phyloP scores from a whole-genome alignment of 2,329 filamentous ascomycete genomes.

The Torrubiellomyces zombiae region DNA sequence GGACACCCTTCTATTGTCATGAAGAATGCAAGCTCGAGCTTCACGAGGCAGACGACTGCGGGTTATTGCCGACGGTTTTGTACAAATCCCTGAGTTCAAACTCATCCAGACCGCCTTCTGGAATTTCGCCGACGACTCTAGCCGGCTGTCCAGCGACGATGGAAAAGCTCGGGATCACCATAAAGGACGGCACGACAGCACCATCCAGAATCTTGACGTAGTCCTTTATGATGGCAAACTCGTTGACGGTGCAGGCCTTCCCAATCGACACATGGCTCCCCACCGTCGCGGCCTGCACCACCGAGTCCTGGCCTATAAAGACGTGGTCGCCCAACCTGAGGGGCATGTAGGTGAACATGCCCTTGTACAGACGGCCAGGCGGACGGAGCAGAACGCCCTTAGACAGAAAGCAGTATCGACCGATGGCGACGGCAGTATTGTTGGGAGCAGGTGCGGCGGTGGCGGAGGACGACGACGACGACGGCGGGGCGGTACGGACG shows the following conservation, averaged over 20 bases:
- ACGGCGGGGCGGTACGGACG: slow-evolving; percentile 35
- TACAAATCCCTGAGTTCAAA: slow-evolving; percentile 50
- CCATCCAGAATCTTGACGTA: slow-evolving; percentile 78
- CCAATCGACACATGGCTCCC: slow-evolving; percentile 80
- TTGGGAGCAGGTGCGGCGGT: slow-evolving; percentile 24
- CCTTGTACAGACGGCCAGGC: slow-evolving; percentile 67
- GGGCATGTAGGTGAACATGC: slow-evolving; percentile 66
- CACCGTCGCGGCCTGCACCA: slow-evolving; percentile 71
- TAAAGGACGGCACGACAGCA: slow-evolving; percentile 67
- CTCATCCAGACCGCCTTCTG: slow-evolving; percentile 49
- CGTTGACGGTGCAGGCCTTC: slow-evolving; percentile 57
- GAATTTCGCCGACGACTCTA: slow-evolving; percentile 64
- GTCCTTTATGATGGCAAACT: slow-evolving; percentile 86
- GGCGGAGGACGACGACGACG: slow-evolving; percentile 20
- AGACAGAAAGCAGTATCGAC: slow-evolving; percentile 79
- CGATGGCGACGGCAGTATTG: slow-evolving; percentile 66
- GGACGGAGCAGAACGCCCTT: slow-evolving; percentile 65
- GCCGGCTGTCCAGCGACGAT: slow-evolving; percentile 77
- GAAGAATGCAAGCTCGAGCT: background rate
- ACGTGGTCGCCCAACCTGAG: slow-evolving; percentile 91
- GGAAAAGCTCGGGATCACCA: slow-evolving; percentile 85
- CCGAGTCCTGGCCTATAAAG: slow-evolving; percentile 59
- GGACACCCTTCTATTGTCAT: background rate
- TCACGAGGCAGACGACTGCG: slow-evolving; percentile 16
- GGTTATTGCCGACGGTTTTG: slow-evolving; percentile 45